phyloP scores from a whole-genome alignment of 805 yeast species.

The Ogataea naganishii region DNA sequence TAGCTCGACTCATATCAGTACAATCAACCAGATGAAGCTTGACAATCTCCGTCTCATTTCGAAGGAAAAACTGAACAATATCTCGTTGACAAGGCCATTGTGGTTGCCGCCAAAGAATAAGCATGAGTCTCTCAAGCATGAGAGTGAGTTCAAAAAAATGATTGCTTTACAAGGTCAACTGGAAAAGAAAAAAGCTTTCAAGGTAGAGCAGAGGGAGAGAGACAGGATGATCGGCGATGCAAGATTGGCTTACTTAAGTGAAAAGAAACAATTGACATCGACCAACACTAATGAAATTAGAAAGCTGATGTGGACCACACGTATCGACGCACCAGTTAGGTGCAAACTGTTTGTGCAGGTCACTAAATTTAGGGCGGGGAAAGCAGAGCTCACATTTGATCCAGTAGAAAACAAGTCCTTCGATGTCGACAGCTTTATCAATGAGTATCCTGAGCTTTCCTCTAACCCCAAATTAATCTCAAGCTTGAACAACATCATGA shows the following conservation, averaged over 20 bases:
- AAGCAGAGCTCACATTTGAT: constrained; percentile 7
- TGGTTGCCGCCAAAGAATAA: constrained; percentile 62
- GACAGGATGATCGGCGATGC: constrained; percentile 24
- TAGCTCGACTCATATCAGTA: constrained; percentile 24
- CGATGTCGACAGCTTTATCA: constrained; percentile 12
- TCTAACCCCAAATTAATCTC: constrained; percentile 14
- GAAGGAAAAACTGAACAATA: constrained; percentile 43
- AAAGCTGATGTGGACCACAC: constrained; percentile 24
- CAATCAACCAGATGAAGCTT: constrained; percentile 28
- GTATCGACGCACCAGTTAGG: constrained; percentile 12
- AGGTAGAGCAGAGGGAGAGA: constrained; percentile 23
- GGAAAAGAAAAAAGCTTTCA: constrained; percentile 21
- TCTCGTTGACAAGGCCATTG: constrained; percentile 59
- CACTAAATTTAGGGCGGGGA: constrained; percentile 4
- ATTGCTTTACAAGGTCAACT: constrained; percentile 24
- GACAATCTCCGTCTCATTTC: constrained; percentile 58
- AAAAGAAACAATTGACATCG: constrained; percentile 16
- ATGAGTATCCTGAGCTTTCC: constrained; percentile 10
- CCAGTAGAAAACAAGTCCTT: constrained; percentile 4
- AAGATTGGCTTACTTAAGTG: constrained; percentile 21
- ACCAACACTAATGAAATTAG: constrained; percentile 22
- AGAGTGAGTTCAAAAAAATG: constrained; percentile 38
- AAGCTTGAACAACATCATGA: neutral
- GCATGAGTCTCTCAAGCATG: constrained; percentile 46
- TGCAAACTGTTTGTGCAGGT: constrained; percentile 13